Conservation (phyloP, 2,329 filamentous ascomycete species). For the Teratosphaeria pseudoeucalypti region DNA sequence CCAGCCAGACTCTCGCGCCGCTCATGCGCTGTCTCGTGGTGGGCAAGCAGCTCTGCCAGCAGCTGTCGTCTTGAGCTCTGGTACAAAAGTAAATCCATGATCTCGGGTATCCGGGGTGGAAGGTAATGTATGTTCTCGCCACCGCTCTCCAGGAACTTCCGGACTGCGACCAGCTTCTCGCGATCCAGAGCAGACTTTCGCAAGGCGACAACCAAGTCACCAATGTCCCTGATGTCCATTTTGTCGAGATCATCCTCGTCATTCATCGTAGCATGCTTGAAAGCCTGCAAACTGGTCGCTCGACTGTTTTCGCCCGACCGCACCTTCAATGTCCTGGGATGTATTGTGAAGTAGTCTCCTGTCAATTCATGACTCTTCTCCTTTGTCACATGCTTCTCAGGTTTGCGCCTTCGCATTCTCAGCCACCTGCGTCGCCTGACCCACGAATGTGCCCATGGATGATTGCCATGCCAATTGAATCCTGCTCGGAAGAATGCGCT, state of each 20-base stretch:
- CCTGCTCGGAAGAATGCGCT: conserved; percentile 65
- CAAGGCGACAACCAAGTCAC: conserved; percentile 58
- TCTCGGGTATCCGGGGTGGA: conserved; percentile 64
- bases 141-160: conserved; percentile 69
- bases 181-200: conserved; percentile 69
- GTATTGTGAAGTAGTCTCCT: conserved; percentile 70
- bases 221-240: conserved; percentile 54
- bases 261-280: conserved; percentile 13
- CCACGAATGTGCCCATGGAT: conserved; percentile 88
- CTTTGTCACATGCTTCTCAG: conserved; percentile 29
- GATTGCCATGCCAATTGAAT: conserved; percentile 67
- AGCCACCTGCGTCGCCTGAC: conserved; percentile 87
- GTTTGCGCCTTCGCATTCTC: conserved; percentile 62
- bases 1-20: conserved; percentile 39
- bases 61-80: conserved; percentile 75
- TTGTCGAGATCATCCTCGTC: conserved; percentile 34
- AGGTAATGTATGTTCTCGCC: conserved; percentile 67
- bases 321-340: conserved; percentile 26
- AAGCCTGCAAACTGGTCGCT: conserved; percentile 3
- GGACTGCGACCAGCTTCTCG: conserved; percentile 77
- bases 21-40: conserved; percentile 46
- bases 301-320: neutral
- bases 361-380: conserved; percentile 57
- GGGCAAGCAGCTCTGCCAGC: conserved; percentile 54
- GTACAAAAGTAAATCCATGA: conserved; percentile 81